Evolutionary conservation across 1,284 basidiomycete species (phyloP), one percentile per base, ranked within the genome.

Genomic region (Papiliotrema nemorosa): DNA sequence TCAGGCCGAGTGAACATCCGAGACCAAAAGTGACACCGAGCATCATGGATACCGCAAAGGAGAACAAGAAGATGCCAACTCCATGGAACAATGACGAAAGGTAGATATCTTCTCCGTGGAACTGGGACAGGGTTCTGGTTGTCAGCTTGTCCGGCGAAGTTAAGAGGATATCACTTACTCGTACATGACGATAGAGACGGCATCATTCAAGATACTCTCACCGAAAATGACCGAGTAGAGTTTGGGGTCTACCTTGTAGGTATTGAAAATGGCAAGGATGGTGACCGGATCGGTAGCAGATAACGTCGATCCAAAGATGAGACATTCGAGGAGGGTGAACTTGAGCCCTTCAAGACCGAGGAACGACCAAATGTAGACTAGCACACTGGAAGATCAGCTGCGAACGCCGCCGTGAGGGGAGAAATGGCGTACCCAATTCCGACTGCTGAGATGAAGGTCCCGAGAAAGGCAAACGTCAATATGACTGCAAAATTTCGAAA

Each of bases 101-200:
- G 71, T 85, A 88, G 52, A 98, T 87, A 63, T 94, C 87, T 49
- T 86, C 83, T 22, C 89, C 90, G 60, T 94, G 88, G 75, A 98
- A 97, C 63, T 86, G 87, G 3, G 88, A 87, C 43, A 97, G 78
- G 0, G 93, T 97, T 74, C 91, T 92, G 47, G 13, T 22, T 12
- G 36, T 52, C 29, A 52, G 45, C 33, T 10, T 20, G 12, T 18
- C 2, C 5, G 16, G 25, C n/a, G 14, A 22, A 21, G 12, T 16
- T 18, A 27, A 33, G 39, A 53, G 21, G 13, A 31, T 38, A 14
- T n/a, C 49, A 87, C 90, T 80, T 69, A 94, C 90, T 99, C 94
- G 76, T 97, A 98, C 90, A 99, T 96, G 76, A 98, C 94, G 78
- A 98, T 98, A 79, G 90, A 92, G 63, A 99, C 94, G 25, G 94